Percentiles rank a stretch among this genome's conserved stretches.
These are phyloP conservation scores for Phytophthora nicotianae DNA, from an alignment of 352 stramenopile species.

Conservation along the genomic window DNA sequence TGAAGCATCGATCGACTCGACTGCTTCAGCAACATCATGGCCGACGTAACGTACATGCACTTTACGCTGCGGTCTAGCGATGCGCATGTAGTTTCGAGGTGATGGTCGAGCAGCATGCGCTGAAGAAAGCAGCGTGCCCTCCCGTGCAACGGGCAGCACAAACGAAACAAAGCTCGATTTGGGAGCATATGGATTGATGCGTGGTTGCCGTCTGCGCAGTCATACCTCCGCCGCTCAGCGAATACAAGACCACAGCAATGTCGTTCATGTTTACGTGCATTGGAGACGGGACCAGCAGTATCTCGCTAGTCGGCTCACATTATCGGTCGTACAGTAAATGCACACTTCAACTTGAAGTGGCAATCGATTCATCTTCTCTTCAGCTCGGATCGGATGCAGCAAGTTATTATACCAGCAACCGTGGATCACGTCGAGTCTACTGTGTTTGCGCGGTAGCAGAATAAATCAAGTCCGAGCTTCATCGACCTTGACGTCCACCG, in stretches of 20 bases:
- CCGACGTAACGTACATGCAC: neutral
- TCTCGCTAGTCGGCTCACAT: constrained; percentile 13
- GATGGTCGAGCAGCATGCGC: neutral
- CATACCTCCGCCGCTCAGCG: too few species aligned
- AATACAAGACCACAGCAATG: neutral
- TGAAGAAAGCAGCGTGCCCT: neutral
- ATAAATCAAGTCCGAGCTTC: constrained; percentile 3
- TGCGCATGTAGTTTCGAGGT: too few species aligned
- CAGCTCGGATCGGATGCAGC: neutral
- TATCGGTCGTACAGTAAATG: neutral
- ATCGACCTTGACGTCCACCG: neutral
- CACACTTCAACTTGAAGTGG: constrained; percentile 12
- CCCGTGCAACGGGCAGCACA: neutral
- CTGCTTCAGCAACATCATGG: neutral
- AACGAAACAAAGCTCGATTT: neutral
- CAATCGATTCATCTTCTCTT: neutral
- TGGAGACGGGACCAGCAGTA: constrained; percentile 3
- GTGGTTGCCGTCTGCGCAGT: constrained; percentile 5
- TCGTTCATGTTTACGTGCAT: neutral
- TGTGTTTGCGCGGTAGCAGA: neutral
- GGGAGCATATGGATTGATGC: constrained; percentile 12
- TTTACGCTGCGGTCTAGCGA: too few species aligned
- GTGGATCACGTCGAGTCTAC: too few species aligned
- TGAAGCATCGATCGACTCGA: neutral
- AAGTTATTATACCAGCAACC: too few species aligned